Conservation (phyloP, 768 basidiomycete species). For the Kockovaella imperatae region DNA sequence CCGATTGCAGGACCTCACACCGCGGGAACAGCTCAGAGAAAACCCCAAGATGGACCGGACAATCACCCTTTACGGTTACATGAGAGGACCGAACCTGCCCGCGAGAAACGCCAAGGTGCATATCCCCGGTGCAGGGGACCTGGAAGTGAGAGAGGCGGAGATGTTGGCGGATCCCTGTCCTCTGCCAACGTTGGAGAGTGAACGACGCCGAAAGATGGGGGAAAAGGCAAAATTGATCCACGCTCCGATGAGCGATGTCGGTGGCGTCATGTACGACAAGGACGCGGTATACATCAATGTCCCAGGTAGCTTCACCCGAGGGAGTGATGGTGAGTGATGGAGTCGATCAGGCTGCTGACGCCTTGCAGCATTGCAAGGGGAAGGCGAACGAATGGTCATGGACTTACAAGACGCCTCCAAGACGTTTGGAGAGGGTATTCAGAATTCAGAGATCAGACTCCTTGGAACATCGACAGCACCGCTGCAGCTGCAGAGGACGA, state of each 20-base stretch:
- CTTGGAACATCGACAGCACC: constrained; percentile 72
- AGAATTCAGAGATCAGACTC: constrained; percentile 70
- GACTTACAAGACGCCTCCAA: constrained; percentile 76
- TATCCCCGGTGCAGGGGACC: constrained; percentile 88
- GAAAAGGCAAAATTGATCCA: constrained; percentile 93
- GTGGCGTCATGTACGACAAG: constrained; percentile 94
- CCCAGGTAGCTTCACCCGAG: constrained; percentile 82
- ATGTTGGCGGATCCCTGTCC: constrained; percentile 91
- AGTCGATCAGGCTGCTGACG: neutral
- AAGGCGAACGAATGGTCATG: constrained; percentile 97
- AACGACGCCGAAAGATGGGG: constrained; percentile 78
- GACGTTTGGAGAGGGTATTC: constrained; percentile 77
- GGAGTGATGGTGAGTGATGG: constrained; percentile 43
- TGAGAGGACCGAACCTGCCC: constrained; percentile 59
- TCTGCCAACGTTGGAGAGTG: constrained; percentile 78
- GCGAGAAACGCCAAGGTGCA: constrained; percentile 61
- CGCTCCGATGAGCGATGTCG: constrained; percentile 98
- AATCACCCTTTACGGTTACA: constrained; percentile 88
- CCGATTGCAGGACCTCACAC: constrained; percentile 87
- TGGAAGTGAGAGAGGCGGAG: constrained; percentile 65
- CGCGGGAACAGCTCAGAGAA: constrained; percentile 68
- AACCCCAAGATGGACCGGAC: constrained; percentile 89
- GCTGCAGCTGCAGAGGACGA: constrained; percentile 47
- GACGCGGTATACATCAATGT: constrained; percentile 98
- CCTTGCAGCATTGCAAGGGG: constrained; percentile 64